Conservation (phyloP, 768 basidiomycete genomes). For the Termitomyces sp. region DNA sequence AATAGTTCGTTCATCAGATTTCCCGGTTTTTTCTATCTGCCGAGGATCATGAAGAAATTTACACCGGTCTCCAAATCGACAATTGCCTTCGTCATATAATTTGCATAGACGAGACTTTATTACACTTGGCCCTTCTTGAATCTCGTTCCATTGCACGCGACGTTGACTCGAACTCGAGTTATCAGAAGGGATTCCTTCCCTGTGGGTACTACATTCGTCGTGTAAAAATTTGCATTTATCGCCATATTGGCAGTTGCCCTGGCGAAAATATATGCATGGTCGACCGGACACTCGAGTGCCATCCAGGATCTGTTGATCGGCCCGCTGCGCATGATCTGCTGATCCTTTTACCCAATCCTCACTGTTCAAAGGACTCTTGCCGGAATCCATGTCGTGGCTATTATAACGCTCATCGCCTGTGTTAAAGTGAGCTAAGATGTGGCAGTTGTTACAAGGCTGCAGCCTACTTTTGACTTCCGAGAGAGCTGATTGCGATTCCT, state of each 20-base stretch:
- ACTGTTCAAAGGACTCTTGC: background rate
- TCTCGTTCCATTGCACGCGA: background rate
- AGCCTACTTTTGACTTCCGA: background rate
- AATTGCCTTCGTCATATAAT: background rate
- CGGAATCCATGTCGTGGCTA: slow-evolving; percentile 4
- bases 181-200: background rate
- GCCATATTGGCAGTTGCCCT: slow-evolving; percentile 3
- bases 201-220: background rate
- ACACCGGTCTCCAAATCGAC: slow-evolving; percentile 4
- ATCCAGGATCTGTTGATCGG: background rate
- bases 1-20: background rate
- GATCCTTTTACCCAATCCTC: background rate
- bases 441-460: slow-evolving; percentile 18
- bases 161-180: background rate
- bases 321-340: background rate
- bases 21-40: background rate
- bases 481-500: background rate
- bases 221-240: slow-evolving; percentile 7
- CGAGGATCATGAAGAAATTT: slow-evolving; percentile 3
- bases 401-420: slow-evolving; percentile 8
- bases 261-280: slow-evolving; percentile 1
- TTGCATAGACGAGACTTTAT: background rate
- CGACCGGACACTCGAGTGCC: background rate
- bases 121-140: background rate
- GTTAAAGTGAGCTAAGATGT: slow-evolving; percentile 10